A percentile compares a stretch with the other conserved stretches of the same genome.
Evolutionary conservation across 176 grass and related monocot species (phyloP).

Genomic region (Aegilops tauschii): DNA sequence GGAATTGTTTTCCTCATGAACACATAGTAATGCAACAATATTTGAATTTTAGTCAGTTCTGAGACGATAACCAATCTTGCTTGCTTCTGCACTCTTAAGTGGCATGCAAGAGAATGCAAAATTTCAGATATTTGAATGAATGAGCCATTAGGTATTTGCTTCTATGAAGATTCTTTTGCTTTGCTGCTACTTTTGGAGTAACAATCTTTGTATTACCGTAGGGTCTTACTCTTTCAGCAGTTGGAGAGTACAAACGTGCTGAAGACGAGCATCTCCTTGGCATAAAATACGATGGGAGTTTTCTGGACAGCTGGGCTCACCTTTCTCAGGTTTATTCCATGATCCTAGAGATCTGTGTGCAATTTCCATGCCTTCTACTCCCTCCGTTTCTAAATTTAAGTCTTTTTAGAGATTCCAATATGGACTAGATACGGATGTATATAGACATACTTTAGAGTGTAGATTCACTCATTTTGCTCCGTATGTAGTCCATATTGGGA

Average conservation of each 20-base stretch:
- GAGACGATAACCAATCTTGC: neutral
- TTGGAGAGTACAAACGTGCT: conserved; percentile 77
- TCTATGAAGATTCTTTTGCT: conserved; percentile 17
- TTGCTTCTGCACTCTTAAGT: conserved; percentile 20
- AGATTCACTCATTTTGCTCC: too few relatives aligned
- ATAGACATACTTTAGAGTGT: too few relatives aligned
- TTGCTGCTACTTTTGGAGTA: conserved; percentile 22
- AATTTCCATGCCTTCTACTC: conserved; percentile 16
- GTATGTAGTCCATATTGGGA: too few relatives aligned
- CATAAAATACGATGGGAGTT: conserved; percentile 81
- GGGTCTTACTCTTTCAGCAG: conserved; percentile 87
- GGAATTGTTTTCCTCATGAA: conserved; percentile 8
- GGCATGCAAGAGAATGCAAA: neutral
- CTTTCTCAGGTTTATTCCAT: conserved; percentile 78
- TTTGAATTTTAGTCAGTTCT: neutral
- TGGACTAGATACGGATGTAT: too few relatives aligned
- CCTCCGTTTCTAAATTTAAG: too few relatives aligned
- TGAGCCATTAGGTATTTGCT: neutral
- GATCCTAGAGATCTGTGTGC: conserved; percentile 12
- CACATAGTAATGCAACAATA: neutral
- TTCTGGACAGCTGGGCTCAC: conserved; percentile 90
- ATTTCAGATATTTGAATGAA: neutral
- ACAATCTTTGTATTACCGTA: conserved; percentile 34
- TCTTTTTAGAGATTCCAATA: too few relatives aligned
- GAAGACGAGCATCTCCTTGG: conserved; percentile 86